phyloP scores from a whole-genome alignment of 2,329 filamentous ascomycete species.

The Claviceps pazoutovae region DNA sequence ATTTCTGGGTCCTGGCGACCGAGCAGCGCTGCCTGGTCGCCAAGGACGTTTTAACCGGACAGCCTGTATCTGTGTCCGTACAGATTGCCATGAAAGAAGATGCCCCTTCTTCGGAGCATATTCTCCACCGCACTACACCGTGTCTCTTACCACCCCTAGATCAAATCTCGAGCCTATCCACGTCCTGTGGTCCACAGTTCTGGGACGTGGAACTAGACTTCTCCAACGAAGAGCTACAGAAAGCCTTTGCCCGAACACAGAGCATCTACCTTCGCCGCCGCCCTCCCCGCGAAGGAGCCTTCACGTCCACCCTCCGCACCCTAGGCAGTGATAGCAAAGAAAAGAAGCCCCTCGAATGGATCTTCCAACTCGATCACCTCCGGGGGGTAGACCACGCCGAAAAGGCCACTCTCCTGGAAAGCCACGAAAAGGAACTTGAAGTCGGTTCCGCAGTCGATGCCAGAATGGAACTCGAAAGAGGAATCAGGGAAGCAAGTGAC shows the following conservation, averaged over 20 bases:
- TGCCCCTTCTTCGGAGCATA: conserved; percentile 21
- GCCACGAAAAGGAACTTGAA: conserved; percentile 32
- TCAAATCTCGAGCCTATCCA: conserved; percentile 44
- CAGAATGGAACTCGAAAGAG: conserved; percentile 48
- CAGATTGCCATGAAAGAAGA: conserved; percentile 42
- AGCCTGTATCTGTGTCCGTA: conserved; percentile 63
- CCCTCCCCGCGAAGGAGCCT: conserved; percentile 52
- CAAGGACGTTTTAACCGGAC: conserved; percentile 72
- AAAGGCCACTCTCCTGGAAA: conserved; percentile 45
- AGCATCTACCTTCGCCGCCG: conserved; percentile 62
- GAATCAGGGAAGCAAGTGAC: conserved; percentile 28
- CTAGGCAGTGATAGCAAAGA: conserved; percentile 36
- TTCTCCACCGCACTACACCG: conserved; percentile 35
- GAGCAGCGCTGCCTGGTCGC: conserved; percentile 81
- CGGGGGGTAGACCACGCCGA: conserved; percentile 49
- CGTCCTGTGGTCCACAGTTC: conserved; percentile 50
- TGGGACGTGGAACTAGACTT: conserved; percentile 78
- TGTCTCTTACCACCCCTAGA: conserved; percentile 51
- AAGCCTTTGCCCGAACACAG: conserved; percentile 52
- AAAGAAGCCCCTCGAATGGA: conserved; percentile 50
- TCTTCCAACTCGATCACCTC: conserved; percentile 51
- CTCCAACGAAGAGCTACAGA: conserved; percentile 44
- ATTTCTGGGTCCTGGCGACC: conserved; percentile 90
- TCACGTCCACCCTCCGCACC: conserved; percentile 60
- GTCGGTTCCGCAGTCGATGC: conserved; percentile 51